Evolutionary conservation across 305 asterid genomes (phyloP), one percentile per base, ranked within the genome.

Genomic region (Lippia alba): DNA sequence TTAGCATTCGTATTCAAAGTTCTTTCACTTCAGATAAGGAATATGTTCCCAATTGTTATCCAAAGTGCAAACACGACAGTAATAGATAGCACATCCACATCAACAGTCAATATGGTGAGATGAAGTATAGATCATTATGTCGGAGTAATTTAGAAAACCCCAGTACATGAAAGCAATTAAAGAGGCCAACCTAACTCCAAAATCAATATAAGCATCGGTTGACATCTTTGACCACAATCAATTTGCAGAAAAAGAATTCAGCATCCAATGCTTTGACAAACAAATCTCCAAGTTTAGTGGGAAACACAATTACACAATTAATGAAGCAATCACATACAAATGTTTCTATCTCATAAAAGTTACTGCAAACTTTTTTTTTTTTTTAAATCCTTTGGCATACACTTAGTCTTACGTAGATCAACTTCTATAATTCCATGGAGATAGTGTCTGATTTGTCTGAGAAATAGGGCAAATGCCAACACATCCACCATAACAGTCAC

Each of bases 201-300:
- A 11, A 14, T 48, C 54, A 48, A 48, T 48, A 48, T 48, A 48
- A 48, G 54, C 54, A 48, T 48, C n/a, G 54, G 54, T 48, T 48
- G 18, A 48, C 54, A 48, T 48, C 54, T 48, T 48, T 48, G 6
- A 48, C 54, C 54, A 14, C 54, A 48, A 48, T 48, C 54, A 48
- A 12, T n/a, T 48, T 12, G 54, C 16, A 48, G 18, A 48, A 12
- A 48, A n/a, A 48, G 18, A 48, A 11, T 12, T n/a, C 18, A 48
- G 54, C 18, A 48, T 19, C 18, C 17, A 48, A 48, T 48, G 54
- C 54, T 48, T 3, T 4, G 18, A 11, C 18, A 44, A 48, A 48
- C 18, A 48, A 48, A 36, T 24, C 30, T 24, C 30, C 3, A 24
- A 24, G 1, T 24, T 24, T 24, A 24, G 30, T 24, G 30, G 30